These are phyloP conservation scores for Coemansia sp. DNA, from an alignment of 192 early-diverging fungal species.

Conservation along the genomic window DNA sequence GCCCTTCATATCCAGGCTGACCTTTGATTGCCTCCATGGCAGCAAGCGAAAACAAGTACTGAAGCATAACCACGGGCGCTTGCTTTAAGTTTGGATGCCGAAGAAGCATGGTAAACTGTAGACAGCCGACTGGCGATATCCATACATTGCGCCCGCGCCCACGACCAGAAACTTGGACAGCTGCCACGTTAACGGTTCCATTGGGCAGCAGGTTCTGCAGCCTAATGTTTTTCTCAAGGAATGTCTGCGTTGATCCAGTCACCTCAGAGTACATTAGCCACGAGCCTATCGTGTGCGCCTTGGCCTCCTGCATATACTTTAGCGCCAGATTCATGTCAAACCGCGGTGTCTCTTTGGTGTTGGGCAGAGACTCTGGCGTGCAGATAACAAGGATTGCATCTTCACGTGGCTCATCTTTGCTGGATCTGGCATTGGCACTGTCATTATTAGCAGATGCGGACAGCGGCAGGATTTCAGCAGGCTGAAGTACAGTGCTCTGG, in stretches of 20 bases:
- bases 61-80: conserved; percentile 81
- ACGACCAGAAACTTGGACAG: conserved; percentile 81
- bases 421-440: not conserved
- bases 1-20: conserved; percentile 67
- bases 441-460: not conserved
- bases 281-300: conserved; percentile 63
- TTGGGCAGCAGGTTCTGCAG: conserved; percentile 65
- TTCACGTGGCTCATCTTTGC: conserved; percentile 21
- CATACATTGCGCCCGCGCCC: conserved; percentile 92
- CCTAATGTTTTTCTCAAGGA: conserved; percentile 83
- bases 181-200: conserved; percentile 78
- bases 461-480: not conserved
- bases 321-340: conserved; percentile 60
- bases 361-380: conserved; percentile 43
- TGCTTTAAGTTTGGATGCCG: conserved; percentile 61
- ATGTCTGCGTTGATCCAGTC: conserved; percentile 86
- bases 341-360: conserved; percentile 52
- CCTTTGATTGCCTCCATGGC: conserved; percentile 73
- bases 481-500: conserved; percentile 22
- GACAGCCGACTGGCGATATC: conserved; percentile 89
- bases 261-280: conserved; percentile 75
- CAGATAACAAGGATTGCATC: conserved; percentile 51
- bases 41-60: conserved; percentile 89
- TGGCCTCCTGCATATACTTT: conserved; percentile 45
- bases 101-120: conserved; percentile 83